Evolutionary conservation across 2,329 filamentous ascomycete genomes (phyloP).

Genomic region (Aureobasidium zeae): DNA sequence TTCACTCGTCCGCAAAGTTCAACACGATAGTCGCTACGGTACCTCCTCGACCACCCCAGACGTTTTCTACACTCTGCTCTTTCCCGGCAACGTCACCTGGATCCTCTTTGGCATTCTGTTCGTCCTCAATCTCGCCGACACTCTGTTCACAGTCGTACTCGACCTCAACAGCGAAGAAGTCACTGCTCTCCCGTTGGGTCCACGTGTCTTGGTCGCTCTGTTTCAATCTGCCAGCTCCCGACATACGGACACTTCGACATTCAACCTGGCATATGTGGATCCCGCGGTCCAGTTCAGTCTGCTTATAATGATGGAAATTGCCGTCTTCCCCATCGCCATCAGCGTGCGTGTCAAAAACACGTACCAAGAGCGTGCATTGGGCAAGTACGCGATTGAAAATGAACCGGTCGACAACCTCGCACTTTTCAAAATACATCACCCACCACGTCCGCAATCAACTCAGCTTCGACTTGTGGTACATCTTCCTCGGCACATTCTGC

Average conservation of each 20-base stretch:
- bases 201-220: constrained; percentile 72
- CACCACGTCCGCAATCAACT: constrained; percentile 90
- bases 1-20: no score
- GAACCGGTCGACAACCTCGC: no score
- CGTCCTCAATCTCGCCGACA: constrained; percentile 69
- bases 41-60: constrained; percentile 86
- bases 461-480: constrained; percentile 95
- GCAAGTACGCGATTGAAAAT: constrained; percentile 56
- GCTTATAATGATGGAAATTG: constrained; percentile 99
- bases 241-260: constrained; percentile 79
- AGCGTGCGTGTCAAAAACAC: constrained; percentile 90
- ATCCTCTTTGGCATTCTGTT: constrained; percentile 86
- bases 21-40: no score
- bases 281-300: constrained; percentile 90
- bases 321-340: constrained; percentile 92
- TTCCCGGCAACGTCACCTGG: constrained; percentile 85
- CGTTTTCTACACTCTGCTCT: constrained; percentile 93
- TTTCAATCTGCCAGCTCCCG: constrained; percentile 86
- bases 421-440: no score
- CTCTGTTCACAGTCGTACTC: constrained; percentile 85
- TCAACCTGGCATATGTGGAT: constrained; percentile 69
- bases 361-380: constrained; percentile 83
- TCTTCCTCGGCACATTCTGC: constrained; percentile 88
- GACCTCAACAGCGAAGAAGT: constrained; percentile 70
- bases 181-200: constrained; percentile 57